Evolutionary conservation across 225 moss, liverwort and hornwort genomes (phyloP).

Genomic region (Rhytidiadelphus loreus): DNA sequence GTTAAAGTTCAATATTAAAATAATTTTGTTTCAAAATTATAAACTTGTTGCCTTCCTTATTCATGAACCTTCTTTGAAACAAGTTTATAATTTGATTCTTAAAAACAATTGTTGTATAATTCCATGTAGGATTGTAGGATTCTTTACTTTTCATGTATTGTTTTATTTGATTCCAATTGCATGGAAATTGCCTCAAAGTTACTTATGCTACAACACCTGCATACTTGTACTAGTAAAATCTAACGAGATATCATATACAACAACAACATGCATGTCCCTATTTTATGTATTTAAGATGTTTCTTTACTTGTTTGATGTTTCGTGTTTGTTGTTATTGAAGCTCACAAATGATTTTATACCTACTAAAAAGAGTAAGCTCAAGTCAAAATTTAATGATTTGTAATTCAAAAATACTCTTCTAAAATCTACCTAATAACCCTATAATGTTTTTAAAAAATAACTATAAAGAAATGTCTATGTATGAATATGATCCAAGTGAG

Average conservation of each 20-base stretch:
- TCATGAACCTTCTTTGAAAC: too few species aligned
- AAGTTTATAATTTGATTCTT: background rate
- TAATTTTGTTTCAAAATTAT: background rate
- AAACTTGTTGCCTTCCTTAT: too few species aligned
- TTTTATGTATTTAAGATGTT: too few species aligned
- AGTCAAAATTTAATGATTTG: background rate
- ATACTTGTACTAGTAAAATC: too few species aligned
- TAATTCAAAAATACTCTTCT: background rate
- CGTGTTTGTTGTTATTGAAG: background rate
- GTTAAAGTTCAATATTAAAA: background rate
- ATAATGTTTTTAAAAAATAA: background rate
- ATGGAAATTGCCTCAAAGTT: too few species aligned
- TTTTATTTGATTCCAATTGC: too few species aligned
- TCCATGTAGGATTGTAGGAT: background rate
- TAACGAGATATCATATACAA: background rate
- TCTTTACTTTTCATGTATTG: rapidly evolving
- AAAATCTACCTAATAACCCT: background rate
- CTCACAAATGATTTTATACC: background rate
- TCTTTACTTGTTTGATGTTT: background rate
- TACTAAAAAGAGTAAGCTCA: background rate
- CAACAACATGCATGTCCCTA: rapidly evolving
- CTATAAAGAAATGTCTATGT: background rate
- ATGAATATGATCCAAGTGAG: background rate
- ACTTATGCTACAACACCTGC: rapidly evolving
- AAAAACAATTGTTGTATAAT: background rate